A percentile compares a stretch with the other conserved stretches of the same genome.
These are phyloP conservation scores for Coemansia sp. DNA, from an alignment of 371 early-diverging fungal genomes.

Conservation along the genomic window DNA sequence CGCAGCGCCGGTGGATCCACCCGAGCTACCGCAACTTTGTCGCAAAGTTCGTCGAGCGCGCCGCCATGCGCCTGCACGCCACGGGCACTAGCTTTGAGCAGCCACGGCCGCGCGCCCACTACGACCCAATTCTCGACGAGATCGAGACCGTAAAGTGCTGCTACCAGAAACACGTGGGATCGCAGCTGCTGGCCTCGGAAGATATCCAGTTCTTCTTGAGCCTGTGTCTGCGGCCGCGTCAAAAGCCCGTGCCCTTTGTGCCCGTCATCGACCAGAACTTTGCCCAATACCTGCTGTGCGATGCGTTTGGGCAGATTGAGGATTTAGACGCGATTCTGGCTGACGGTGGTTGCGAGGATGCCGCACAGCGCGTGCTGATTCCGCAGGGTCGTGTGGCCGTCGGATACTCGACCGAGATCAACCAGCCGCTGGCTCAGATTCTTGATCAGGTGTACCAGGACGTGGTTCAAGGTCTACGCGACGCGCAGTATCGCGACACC, in stretches of 20 bases:
- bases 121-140: conserved; percentile 71
- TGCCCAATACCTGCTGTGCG: conserved; percentile 95
- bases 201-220: conserved; percentile 88
- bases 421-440: conserved; percentile 89
- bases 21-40: conserved; percentile 72
- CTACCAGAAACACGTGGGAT: conserved; percentile 66
- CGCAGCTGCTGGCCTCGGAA: conserved; percentile 83
- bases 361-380: conserved; percentile 86
- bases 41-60: conserved; percentile 82
- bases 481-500: conserved; percentile 55
- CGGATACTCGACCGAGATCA: conserved; percentile 66
- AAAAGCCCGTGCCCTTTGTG: conserved; percentile 93
- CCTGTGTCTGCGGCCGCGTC: conserved; percentile 72
- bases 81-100: conserved; percentile 63
- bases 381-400: conserved; percentile 93
- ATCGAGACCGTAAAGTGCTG: conserved; percentile 68
- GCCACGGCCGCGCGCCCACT: conserved; percentile 65
- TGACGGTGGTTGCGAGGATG: conserved; percentile 53
- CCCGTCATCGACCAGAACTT: conserved; percentile 89
- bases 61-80: conserved; percentile 83
- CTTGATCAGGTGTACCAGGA: conserved; percentile 80
- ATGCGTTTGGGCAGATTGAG: conserved; percentile 89
- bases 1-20: conserved; percentile 84
- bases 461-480: conserved; percentile 70
- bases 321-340: conserved; percentile 82